Conservation (phyloP, 169 alveolate genomes). For the Babesia ovata region DNA sequence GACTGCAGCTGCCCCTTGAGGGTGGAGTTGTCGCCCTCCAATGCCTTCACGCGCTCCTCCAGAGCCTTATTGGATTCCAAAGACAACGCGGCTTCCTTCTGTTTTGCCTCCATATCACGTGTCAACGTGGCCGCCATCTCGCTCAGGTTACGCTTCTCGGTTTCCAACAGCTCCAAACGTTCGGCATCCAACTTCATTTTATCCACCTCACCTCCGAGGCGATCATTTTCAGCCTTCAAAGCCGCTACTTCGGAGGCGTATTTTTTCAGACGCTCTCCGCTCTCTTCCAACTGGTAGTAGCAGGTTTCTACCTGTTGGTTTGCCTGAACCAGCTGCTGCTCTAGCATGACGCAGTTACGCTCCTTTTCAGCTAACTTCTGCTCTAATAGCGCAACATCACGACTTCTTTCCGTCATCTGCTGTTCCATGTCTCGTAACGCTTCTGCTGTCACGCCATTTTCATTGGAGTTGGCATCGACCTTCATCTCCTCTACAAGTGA, state of each 20-base stretch:
- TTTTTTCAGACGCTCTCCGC: constrained; percentile 1
- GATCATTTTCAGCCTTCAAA: neutral
- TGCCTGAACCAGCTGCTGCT: constrained; percentile 34
- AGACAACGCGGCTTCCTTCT: neutral
- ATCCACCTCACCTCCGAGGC: constrained; percentile 1
- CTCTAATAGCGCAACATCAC: no score
- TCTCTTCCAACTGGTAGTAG: constrained; percentile 27
- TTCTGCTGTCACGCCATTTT: neutral
- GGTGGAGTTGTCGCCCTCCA: neutral
- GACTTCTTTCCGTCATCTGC: constrained; percentile 8
- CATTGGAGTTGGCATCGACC: neutral
- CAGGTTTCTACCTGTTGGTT: constrained; percentile 33
- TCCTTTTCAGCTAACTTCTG: constrained; percentile 29
- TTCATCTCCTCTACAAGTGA: neutral
- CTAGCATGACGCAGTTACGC: constrained; percentile 4
- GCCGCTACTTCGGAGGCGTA: constrained; percentile 3
- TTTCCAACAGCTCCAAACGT: constrained; percentile 5
- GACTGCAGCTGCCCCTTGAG: constrained; percentile 11
- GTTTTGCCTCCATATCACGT: neutral
- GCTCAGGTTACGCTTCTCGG: constrained; percentile 24
- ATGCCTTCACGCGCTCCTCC: neutral
- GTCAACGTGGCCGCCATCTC: constrained; percentile 28
- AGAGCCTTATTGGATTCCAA: neutral
- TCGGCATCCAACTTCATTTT: neutral
- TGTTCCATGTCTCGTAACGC: constrained; percentile 1